Conservation (phyloP, 78 protist genomes). For the Dictyostelium intermedium region DNA sequence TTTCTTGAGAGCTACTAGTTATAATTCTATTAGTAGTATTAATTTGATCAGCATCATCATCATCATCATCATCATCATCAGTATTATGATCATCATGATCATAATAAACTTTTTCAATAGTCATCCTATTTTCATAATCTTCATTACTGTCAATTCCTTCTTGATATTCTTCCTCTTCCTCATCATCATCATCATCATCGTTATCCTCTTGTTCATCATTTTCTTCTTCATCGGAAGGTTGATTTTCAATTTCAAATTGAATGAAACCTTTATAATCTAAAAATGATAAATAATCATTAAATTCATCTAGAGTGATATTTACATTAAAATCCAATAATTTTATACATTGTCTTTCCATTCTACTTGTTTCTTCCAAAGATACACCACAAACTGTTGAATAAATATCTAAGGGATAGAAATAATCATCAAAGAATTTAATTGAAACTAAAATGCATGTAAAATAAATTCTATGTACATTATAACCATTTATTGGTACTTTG, state of each 20-base stretch:
- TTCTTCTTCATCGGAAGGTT: slow-evolving; percentile 23
- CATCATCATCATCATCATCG: background rate
- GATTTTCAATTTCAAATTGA: slow-evolving; percentile 16
- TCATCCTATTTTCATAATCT: background rate
- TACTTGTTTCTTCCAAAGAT: slow-evolving; percentile 10
- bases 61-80: background rate
- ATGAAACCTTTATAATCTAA: slow-evolving; percentile 44
- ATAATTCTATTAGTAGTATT: no score
- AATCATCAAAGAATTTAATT: slow-evolving; percentile 62
- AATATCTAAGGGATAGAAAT: slow-evolving; percentile 30
- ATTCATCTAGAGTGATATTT: background rate
- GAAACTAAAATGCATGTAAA: slow-evolving; percentile 42
- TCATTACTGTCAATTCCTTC: background rate
- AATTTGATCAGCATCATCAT: background rate
- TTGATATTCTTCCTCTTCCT: background rate
- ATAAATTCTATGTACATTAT: slow-evolving; percentile 44
- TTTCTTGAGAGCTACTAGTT: background rate
- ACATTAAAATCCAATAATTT: slow-evolving; percentile 52
- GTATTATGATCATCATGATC: background rate
- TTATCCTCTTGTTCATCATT: background rate
- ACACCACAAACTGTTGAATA: slow-evolving; percentile 75
- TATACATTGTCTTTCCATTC: slow-evolving; percentile 27
- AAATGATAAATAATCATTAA: background rate
- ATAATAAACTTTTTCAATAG: background rate
- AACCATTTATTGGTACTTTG: background rate